Base-by-base conservation (phyloP, 805 yeast species). In the Monosporozyma servazzii region DNA sequence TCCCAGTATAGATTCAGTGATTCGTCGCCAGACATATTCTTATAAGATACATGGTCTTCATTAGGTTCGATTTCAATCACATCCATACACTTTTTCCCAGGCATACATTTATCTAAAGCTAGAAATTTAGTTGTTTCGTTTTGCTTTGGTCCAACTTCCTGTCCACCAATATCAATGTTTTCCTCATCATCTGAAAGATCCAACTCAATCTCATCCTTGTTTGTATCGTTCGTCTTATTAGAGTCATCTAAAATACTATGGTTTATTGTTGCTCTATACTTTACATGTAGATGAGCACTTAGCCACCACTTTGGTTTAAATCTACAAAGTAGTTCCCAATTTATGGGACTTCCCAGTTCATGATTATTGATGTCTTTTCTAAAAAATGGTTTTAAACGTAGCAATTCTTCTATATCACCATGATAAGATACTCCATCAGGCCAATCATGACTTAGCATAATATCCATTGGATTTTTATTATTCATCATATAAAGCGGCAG, bases 401-500 rank as follows among this genome's bases (percentile, higher is more conserved):
- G 59, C 10, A 93, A 69, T 23, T 58, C 52, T 0, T 65, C 55
- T n/a, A 72, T 17, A 58, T 86, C 66, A 0, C 97, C 98, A 64
- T 77, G 69, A 5, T 78, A 68, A 43, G 76, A 84, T 9, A 90
- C 81, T 3, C 86, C 87, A 41, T 75, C 81, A 0, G 99, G 99
- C 99, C 99, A 93, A 70, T 93, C 99, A 67, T 93, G 99, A 31
- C 87, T 78, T 49, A 91, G 54, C 63, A 84, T 73, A 1, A 89
- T 63, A 57, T 87, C 86, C 5, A 80, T 33, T 36, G 9, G 17
- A 15, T 36, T 36, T 11, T 58, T 53, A 4, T 54, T 44, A 4
- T 60, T 47, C 53, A 77, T 58, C 58, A 77, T 56, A 57, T 72
- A 67, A 57, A 88, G 68, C 54, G 84, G 85, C 37, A 80, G 55